Conservation (phyloP, 495 filamentous ascomycete genomes). For the Clohesyomyces aquaticus region DNA sequence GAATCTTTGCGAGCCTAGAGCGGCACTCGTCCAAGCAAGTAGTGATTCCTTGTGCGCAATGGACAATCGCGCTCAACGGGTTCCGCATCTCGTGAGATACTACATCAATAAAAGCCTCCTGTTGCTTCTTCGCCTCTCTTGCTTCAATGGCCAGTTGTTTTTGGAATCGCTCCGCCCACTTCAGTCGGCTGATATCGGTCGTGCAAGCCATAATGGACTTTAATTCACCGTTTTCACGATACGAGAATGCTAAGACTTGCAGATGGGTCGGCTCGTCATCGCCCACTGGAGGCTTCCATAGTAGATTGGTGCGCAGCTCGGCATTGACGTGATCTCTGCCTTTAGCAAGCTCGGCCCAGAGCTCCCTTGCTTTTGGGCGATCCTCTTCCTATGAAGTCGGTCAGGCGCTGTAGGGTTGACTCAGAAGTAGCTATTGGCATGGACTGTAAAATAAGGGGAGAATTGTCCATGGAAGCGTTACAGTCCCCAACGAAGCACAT, state of each 20-base stretch:
- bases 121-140: constrained; percentile 42
- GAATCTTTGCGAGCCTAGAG: constrained; percentile 7
- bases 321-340: constrained; percentile 21
- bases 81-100: constrained; percentile 46
- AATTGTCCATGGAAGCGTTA: no score
- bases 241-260: constrained; percentile 27
- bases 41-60: constrained; percentile 44
- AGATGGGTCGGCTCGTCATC: constrained; percentile 27
- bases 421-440: not conserved
- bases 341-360: constrained; percentile 1
- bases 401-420: not conserved
- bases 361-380: constrained; percentile 8
- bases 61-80: constrained; percentile 46
- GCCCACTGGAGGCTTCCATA: constrained; percentile 26
- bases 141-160: constrained; percentile 42
- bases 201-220: constrained; percentile 33
- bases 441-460: no score
- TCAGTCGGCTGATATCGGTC: constrained; percentile 44
- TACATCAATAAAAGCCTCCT: constrained; percentile 37
- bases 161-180: constrained; percentile 42
- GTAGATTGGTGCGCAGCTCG: constrained; percentile 24
- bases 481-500: no score
- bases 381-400: constrained; percentile 14
- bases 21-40: constrained; percentile 19
- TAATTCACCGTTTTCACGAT: constrained; percentile 22